Evolutionary conservation across 257 asterid species (phyloP).

Genomic region (Jasminum sambac): DNA sequence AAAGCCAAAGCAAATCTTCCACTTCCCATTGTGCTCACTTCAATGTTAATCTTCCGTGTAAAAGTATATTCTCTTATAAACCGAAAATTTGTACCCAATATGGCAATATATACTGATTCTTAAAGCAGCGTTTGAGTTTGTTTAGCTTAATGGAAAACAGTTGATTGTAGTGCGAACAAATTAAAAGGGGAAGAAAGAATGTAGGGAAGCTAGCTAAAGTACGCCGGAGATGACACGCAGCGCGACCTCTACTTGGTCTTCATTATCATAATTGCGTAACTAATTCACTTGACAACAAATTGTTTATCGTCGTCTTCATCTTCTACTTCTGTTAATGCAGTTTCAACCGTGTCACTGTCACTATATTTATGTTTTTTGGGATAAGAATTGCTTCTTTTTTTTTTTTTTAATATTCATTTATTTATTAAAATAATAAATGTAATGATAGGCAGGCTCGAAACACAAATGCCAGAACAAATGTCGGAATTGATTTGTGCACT

Average conservation of each 20-base stretch:
- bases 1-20: conserved; percentile 20
- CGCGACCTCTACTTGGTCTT: too few species aligned
- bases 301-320: conserved; percentile 1
- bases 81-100: too few species aligned
- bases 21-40: conserved; percentile 20
- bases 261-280: background rate
- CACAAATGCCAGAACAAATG: conserved; percentile 25
- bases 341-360: background rate
- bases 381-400: background rate
- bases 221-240: conserved; percentile 42
- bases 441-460: conserved; percentile 36
- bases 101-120: background rate
- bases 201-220: conserved; percentile 24
- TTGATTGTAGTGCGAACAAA: background rate
- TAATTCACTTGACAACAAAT: conserved; percentile 24
- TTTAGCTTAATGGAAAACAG: conserved; percentile 15
- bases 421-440: conserved; percentile 16
- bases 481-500: conserved; percentile 5
- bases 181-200: background rate
- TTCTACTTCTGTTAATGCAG: background rate
- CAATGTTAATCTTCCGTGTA: background rate
- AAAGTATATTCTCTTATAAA: background rate
- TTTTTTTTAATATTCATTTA: too few species aligned
- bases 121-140: background rate
- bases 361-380: background rate